Percentiles rank a stretch among this genome's conserved stretches.
These are phyloP conservation scores for Aspergillus versicolor DNA, from an alignment of 2,329 filamentous ascomycete species.

Conservation along the genomic window DNA sequence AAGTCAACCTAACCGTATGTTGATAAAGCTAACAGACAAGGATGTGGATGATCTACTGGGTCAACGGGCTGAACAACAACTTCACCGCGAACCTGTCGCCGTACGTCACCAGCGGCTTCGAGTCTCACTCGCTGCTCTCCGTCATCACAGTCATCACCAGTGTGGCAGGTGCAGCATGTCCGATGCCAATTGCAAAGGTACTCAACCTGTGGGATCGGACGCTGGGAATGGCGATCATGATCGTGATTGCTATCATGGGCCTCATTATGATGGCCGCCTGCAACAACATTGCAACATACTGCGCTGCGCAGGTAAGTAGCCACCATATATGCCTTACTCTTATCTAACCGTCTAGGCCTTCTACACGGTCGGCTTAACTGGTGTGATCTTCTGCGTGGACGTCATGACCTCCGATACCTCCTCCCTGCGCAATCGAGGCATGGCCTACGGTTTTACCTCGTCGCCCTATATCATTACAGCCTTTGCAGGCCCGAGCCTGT, in stretches of 20 bases:
- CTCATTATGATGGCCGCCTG: slow-evolving; percentile 64
- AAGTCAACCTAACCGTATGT: slow-evolving; percentile 14
- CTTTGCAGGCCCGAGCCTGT: slow-evolving; percentile 55
- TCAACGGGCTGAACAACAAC: slow-evolving; percentile 41
- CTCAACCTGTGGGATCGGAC: slow-evolving; percentile 63
- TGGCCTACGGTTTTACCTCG: slow-evolving; percentile 58
- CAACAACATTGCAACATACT: slow-evolving; percentile 61
- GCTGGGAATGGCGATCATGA: slow-evolving; percentile 54
- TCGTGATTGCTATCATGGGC: slow-evolving; percentile 48
- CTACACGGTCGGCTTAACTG: slow-evolving; percentile 30
- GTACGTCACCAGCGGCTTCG: slow-evolving; percentile 55
- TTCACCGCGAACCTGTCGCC: slow-evolving; percentile 44
- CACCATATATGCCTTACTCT: background rate
- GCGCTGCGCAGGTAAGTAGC: slow-evolving; percentile 51
- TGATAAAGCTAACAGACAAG: slow-evolving; percentile 19
- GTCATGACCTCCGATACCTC: slow-evolving; percentile 64
- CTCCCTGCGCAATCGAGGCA: slow-evolving; percentile 56
- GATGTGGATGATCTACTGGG: slow-evolving; percentile 45
- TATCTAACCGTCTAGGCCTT: background rate
- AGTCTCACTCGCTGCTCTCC: slow-evolving; percentile 54
- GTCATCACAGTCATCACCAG: slow-evolving; percentile 55
- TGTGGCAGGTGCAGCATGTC: slow-evolving; percentile 56
- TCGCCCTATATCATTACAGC: slow-evolving; percentile 63
- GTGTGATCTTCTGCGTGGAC: slow-evolving; percentile 54
- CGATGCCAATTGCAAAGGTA: slow-evolving; percentile 62